Percentiles rank a stretch among this genome's conserved stretches.
Evolutionary conservation across 1,139 yeast species (phyloP).

Genomic region (Geotrichum candidum): DNA sequence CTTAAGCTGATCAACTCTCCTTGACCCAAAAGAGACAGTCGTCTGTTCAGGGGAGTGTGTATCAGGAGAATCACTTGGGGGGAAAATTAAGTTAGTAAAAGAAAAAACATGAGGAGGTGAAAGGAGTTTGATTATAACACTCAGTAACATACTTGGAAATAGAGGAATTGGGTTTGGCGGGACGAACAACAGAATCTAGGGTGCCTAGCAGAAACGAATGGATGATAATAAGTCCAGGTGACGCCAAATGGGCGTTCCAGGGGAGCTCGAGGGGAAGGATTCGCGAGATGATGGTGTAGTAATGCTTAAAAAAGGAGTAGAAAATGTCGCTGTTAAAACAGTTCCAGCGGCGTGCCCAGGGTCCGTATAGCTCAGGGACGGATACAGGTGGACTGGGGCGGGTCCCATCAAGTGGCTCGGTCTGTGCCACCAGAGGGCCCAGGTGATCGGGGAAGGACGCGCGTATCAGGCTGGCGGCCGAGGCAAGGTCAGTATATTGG

Average conservation of each 20-base stretch:
- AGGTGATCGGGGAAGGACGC: conserved; percentile 28
- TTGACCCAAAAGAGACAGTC: conserved; percentile 24
- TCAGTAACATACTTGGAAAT: not conserved
- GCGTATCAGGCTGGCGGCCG: conserved; percentile 22
- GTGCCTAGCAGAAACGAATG: conserved; percentile 34
- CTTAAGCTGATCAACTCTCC: conserved; percentile 35
- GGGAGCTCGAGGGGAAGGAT: conserved; percentile 26
- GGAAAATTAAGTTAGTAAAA: not conserved
- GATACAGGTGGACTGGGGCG: conserved; percentile 1
- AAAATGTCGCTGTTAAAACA: conserved; percentile 50
- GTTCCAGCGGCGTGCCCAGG: conserved; percentile 67
- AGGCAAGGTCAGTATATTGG: conserved; percentile 17
- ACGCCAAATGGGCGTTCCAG: conserved; percentile 29
- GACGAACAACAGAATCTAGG: conserved; percentile 31
- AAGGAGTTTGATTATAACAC: not conserved
- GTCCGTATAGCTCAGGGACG: conserved; percentile 45
- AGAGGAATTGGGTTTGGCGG: conserved; percentile 15
- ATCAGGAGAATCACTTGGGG: not conserved
- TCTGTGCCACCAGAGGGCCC: conserved; percentile 24
- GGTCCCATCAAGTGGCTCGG: not conserved
- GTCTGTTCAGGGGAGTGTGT: conserved; percentile 9
- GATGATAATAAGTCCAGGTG: conserved; percentile 36
- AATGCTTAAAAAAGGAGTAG: conserved; percentile 70
- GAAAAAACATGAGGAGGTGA: not conserved
- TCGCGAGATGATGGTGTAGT: conserved; percentile 36